Base-by-base conservation (phyloP, 2,329 filamentous ascomycete species). In the Peltaster fructicola region DNA sequence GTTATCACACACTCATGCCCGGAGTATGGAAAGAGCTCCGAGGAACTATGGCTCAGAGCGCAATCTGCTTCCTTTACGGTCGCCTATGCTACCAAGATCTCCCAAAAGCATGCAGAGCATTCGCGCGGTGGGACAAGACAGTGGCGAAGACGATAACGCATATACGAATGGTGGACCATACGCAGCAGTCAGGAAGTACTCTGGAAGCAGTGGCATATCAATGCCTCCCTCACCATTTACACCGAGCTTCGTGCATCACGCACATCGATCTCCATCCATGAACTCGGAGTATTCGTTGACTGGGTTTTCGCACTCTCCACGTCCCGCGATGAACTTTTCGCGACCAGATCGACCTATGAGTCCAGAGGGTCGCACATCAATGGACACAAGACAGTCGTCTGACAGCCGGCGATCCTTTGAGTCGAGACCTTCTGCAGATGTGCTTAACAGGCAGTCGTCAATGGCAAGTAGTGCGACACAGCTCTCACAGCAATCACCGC, bases 301-400 rank as follows among this genome's bases (percentile, higher is more conserved):
- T 23, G 61, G 65, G 8, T 53, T 51, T 16, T 30, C 42, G 10
- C 52, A 58, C 15, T 52, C 82, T 17, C 69, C 73, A 8, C 67
- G 74, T 9, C 77, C 81, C 1, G 70, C 77, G 0, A 85, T 90
- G 53, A 95, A 98, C 52, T 95, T 95, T 49, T 95, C 88, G 1
- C 68, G 88, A 20, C 88, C 88, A 1, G n/a, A n/a, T n/a, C n/a
- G n/a, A n/a, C n/a, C n/a, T n/a, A n/a, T n/a, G n/a, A n/a, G n/a
- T n/a, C n/a, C n/a, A n/a, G n/a, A n/a, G n/a, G n/a, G 34, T 9
- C 45, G 50, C 17, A 48, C 52, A 8, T 55, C 53, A 3, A 48
- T 48, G 23, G 50, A 57, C 16, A 45, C 38, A 20, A 37, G 42
- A 20, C 43, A 41, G 15, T 44, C 39, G 12, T 20, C 35, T 18